Evolutionary conservation across 1,284 basidiomycete species (phyloP), one percentile per base, ranked within the genome.

Genomic region (Inonotus obliquus): DNA sequence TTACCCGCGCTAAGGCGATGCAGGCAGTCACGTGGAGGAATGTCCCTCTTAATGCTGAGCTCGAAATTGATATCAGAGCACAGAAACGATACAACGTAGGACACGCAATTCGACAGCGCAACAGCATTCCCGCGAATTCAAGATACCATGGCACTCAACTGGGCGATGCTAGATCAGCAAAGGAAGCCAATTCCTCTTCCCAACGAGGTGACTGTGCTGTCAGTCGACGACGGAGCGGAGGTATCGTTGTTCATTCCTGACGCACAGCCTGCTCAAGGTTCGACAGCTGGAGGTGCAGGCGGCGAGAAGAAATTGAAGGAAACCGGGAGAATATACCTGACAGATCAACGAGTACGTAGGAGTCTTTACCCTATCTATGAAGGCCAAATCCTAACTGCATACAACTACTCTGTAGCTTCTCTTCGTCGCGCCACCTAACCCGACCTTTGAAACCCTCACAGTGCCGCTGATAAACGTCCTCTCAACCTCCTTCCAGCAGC

Each of bases 401-500:
- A 7, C 56, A 45, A 60, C 47, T 49, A 62, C 47, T 47, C 44
- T 67, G 32, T 32, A 92, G 89, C 76, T 92, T 59, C 79, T 91
- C 68, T 90, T 90, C 73, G 79, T 73, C 53, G 77, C 76, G 19
- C 72, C 75, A 4, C 72, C 73, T 14, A 68, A 66, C 41, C 79
- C 84, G n/a, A 67, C 74, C 32, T 74, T 82, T 66, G 75, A 80
- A 48, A 79, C 81, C 10, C 70, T 86, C 49, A 79, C 80, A 10
- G 74, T 91, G 39, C 88, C 86, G 13, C 77, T 89, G 14, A 79
- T 77, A 39, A 77, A 84, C 0, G 81, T 92, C 60, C 72, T 90
- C 14, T 81, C 83, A 4, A 86, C 87, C 23, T 81, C 79, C 65
- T 91, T 89, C 70, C 83, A 89, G 66, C 89, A 91, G 70, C 90